phyloP scores from a whole-genome alignment of 164 flowering plant genomes.

The Berberis vulgaris region DNA sequence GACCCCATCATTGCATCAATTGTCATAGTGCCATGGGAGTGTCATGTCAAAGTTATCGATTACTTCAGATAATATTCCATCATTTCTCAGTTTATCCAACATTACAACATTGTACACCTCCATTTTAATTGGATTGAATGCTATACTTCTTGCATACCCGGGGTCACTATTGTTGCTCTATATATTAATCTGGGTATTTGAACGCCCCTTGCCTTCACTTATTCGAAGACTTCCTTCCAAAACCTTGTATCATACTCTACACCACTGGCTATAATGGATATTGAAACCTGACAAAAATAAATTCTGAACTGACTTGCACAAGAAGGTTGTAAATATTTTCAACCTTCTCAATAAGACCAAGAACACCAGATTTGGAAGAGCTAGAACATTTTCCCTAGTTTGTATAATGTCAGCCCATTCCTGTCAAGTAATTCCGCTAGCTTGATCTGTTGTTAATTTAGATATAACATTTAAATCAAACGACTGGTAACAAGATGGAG shows the following conservation, averaged over 20 bases:
- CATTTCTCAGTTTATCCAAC: constrained; percentile 49
- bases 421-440: constrained; percentile 63
- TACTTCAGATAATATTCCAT: constrained; percentile 45
- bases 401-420: constrained; percentile 84
- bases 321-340: neutral
- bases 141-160: constrained; percentile 67
- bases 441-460: constrained; percentile 49
- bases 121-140: constrained; percentile 82
- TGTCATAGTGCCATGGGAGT: constrained; percentile 34
- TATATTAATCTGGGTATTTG: constrained; percentile 37
- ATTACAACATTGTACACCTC: constrained; percentile 69
- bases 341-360: constrained; percentile 81
- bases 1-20: constrained; percentile 90
- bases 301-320: too few relatives aligned
- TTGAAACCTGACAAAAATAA: neutral
- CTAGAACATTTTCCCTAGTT: constrained; percentile 71
- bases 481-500: neutral
- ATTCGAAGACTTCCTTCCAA: constrained; percentile 59
- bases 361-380: constrained; percentile 67
- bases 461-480: neutral
- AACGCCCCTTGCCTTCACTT: constrained; percentile 33
- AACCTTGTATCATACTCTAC: constrained; percentile 61
- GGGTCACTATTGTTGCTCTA: constrained; percentile 72
- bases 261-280: neutral
- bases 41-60: constrained; percentile 82